Conservation (phyloP, 2,329 filamentous ascomycete species). For the Alternaria arborescens region DNA sequence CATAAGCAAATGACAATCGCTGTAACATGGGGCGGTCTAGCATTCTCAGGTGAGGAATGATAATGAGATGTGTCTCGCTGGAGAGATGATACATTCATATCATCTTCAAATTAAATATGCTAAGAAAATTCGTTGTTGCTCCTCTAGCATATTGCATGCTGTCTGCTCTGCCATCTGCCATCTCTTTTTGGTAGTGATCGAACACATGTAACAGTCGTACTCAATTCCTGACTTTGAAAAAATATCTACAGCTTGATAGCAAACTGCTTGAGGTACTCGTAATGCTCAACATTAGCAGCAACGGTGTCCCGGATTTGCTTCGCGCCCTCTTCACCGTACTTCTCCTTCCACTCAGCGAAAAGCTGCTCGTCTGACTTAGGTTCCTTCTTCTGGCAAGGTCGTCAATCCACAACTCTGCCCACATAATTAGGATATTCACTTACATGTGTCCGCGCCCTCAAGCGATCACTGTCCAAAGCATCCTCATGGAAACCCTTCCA, state of each 20-base stretch:
- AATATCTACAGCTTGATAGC: constrained; percentile 61
- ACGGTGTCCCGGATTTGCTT: constrained; percentile 75
- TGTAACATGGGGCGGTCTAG: not conserved
- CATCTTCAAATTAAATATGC: not conserved
- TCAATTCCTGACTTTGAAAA: not conserved
- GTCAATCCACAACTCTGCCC: not conserved
- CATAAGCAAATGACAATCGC: not conserved
- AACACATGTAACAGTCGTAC: not conserved
- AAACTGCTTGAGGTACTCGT: constrained; percentile 84
- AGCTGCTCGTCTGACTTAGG: constrained; percentile 71
- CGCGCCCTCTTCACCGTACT: constrained; percentile 76
- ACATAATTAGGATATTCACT: constrained; percentile 31
- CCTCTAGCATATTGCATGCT: not conserved
- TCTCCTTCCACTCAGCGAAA: constrained; percentile 74
- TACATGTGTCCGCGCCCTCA: constrained; percentile 74
- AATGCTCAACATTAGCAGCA: constrained; percentile 74
- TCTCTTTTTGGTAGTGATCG: not conserved
- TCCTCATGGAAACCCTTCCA: constrained; percentile 98
- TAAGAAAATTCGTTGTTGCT: not conserved
- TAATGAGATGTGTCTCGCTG: not conserved
- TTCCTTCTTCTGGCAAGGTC: constrained; percentile 62
- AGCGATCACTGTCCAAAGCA: constrained; percentile 80
- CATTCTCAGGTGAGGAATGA: not conserved
- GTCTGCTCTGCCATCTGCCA: not conserved
- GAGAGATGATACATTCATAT: not conserved